Evolutionary conservation across 495 filamentous ascomycete genomes (phyloP).

Genomic region (Annulohypoxylon maeteangense): DNA sequence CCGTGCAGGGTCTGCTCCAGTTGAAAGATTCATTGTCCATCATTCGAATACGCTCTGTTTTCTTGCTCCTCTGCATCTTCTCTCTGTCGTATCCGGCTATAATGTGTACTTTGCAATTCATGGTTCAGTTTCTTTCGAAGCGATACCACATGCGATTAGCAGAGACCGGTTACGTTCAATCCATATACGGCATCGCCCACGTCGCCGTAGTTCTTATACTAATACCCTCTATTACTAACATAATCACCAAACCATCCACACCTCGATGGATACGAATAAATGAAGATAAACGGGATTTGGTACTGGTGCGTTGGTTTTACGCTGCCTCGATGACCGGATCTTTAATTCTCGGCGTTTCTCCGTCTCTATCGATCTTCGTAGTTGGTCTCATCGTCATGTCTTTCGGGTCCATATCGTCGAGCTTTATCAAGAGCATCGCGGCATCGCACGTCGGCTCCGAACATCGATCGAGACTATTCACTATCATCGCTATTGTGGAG

Average conservation of each 20-base stretch:
- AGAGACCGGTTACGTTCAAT: slow-evolving; percentile 47
- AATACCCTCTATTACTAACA: slow-evolving; percentile 37
- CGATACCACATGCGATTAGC: slow-evolving; percentile 43
- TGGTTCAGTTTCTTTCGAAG: slow-evolving; percentile 46
- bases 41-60: slow-evolving; percentile 36
- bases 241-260: slow-evolving; percentile 22
- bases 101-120: slow-evolving; percentile 45
- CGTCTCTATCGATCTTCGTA: slow-evolving; percentile 39
- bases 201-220: slow-evolving; percentile 42
- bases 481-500: slow-evolving; percentile 40
- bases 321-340: slow-evolving; percentile 32
- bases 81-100: slow-evolving; percentile 36
- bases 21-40: slow-evolving; percentile 37
- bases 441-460: slow-evolving; percentile 38
- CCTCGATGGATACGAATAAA: slow-evolving; percentile 41
- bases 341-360: slow-evolving; percentile 42
- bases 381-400: slow-evolving; percentile 44
- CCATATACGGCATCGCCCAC: slow-evolving; percentile 43
- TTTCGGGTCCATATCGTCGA: slow-evolving; percentile 41
- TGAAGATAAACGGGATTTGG: slow-evolving; percentile 36
- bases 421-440: slow-evolving; percentile 45
- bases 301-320: slow-evolving; percentile 43
- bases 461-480: slow-evolving; percentile 45
- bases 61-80: slow-evolving; percentile 40
- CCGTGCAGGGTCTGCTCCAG: slow-evolving; percentile 24